Evolutionary conservation across 2,329 filamentous ascomycete species (phyloP).

Genomic region (Xylariales sp.): DNA sequence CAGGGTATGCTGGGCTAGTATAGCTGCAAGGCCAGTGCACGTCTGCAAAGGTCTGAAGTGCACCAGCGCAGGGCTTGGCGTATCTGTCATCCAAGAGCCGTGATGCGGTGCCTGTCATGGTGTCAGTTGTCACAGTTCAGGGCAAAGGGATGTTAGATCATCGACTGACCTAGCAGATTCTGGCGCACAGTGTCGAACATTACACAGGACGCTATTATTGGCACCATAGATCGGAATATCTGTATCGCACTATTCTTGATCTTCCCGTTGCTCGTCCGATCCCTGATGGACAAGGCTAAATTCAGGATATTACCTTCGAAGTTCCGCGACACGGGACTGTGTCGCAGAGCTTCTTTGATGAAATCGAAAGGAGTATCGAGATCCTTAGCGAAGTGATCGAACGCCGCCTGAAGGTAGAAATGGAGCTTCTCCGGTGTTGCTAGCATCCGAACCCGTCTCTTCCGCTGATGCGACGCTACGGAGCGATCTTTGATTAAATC

Average conservation of each 20-base stretch:
- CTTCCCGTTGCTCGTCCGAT: conserved; percentile 13
- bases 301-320: conserved; percentile 28
- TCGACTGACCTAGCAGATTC: conserved; percentile 21
- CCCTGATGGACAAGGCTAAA: conserved; percentile 23
- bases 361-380: conserved; percentile 29
- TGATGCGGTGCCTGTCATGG: conserved; percentile 24
- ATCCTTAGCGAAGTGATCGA: conserved; percentile 27
- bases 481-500: conserved; percentile 35
- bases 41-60: conserved; percentile 25
- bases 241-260: conserved; percentile 21
- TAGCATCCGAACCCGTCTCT: conserved; percentile 35
- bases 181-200: conserved; percentile 29
- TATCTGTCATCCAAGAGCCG: conserved; percentile 27
- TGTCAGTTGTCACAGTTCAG: too few species aligned
- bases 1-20: conserved; percentile 15
- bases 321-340: conserved; percentile 25
- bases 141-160: not conserved
- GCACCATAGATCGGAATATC: conserved; percentile 26
- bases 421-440: conserved; percentile 24
- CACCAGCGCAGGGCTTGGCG: conserved; percentile 23
- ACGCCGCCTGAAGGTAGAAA: conserved; percentile 27
- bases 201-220: conserved; percentile 28
- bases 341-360: conserved; percentile 27
- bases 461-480: conserved; percentile 34
- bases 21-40: conserved; percentile 28